Percentiles rank a stretch among this genome's conserved stretches.
These are phyloP conservation scores for Cutaneotrichosporon cutaneum DNA, from an alignment of 1,284 basidiomycete genomes.

Conservation along the genomic window DNA sequence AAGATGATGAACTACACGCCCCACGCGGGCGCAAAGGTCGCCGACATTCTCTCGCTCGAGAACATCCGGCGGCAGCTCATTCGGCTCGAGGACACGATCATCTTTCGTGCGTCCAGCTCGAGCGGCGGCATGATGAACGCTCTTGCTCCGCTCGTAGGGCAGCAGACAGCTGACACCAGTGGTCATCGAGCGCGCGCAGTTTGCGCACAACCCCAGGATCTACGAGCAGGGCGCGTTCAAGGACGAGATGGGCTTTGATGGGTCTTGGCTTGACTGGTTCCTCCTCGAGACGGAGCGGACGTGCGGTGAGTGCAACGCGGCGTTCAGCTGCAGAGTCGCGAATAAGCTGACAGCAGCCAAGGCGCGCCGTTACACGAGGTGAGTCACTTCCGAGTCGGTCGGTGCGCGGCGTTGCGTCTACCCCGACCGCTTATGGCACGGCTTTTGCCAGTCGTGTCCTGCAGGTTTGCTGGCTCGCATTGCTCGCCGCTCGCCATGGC, in stretches of 20 bases:
- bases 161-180: conserved; percentile 47
- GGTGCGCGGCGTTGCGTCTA: neutral
- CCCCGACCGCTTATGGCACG: neutral
- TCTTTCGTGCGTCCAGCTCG: conserved; percentile 61
- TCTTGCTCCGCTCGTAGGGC: neutral
- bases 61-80: conserved; percentile 81
- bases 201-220: conserved; percentile 88
- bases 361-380: conserved; percentile 88
- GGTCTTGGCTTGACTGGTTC: conserved; percentile 97
- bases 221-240: conserved; percentile 78
- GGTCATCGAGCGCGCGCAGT: conserved; percentile 95
- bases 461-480: too few species aligned
- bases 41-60: conserved; percentile 77
- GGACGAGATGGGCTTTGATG: conserved; percentile 68
- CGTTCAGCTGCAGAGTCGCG: neutral
- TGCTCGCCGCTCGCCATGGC: neutral
- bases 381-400: conserved; percentile 30
- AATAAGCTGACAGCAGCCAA: conserved; percentile 63
- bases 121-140: neutral
- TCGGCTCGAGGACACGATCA: conserved; percentile 96
- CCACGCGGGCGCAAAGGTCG: conserved; percentile 57
- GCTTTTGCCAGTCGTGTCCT: too few species aligned
- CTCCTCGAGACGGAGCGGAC: conserved; percentile 89
- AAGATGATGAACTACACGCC: conserved; percentile 51
- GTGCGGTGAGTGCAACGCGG: conserved; percentile 68